phyloP scores from a whole-genome alignment of 2,329 filamentous ascomycete genomes.

The Paecilomyces niveus region DNA sequence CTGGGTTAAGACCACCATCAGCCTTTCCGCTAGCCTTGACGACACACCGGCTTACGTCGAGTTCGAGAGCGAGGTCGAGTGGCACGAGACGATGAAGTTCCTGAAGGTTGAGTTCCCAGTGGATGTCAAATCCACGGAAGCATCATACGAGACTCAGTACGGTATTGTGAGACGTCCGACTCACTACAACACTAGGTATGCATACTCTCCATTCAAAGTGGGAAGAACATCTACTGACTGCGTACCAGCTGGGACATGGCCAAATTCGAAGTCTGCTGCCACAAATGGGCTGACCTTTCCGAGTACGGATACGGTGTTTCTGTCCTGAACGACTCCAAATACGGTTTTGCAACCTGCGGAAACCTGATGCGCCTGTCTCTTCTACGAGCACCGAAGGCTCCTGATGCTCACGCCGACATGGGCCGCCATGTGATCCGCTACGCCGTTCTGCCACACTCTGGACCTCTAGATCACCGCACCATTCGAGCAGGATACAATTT shows the following conservation, averaged over 20 bases:
- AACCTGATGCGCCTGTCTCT: constrained; percentile 85
- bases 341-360: constrained; percentile 85
- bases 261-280: constrained; percentile 94
- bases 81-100: constrained; percentile 96
- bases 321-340: constrained; percentile 91
- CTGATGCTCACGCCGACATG: constrained; percentile 92
- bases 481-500: constrained; percentile 82
- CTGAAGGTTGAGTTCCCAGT: constrained; percentile 98
- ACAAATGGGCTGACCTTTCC: constrained; percentile 87
- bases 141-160: constrained; percentile 91
- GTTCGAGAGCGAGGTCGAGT: constrained; percentile 81
- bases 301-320: constrained; percentile 86
- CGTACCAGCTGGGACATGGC: constrained; percentile 77
- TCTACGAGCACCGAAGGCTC: constrained; percentile 81
- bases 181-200: constrained; percentile 86
- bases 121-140: constrained; percentile 81
- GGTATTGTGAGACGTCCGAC: constrained; percentile 83
- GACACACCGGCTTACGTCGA: constrained; percentile 65
- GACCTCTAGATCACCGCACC: constrained; percentile 62
- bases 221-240: constrained; percentile 15
- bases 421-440: constrained; percentile 80
- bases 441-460: constrained; percentile 80
- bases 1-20: constrained; percentile 80
- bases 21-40: constrained; percentile 61
- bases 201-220: constrained; percentile 1